These are phyloP conservation scores for Falciphora oryzae DNA, from an alignment of 2,329 filamentous ascomycete species.

Conservation along the genomic window DNA sequence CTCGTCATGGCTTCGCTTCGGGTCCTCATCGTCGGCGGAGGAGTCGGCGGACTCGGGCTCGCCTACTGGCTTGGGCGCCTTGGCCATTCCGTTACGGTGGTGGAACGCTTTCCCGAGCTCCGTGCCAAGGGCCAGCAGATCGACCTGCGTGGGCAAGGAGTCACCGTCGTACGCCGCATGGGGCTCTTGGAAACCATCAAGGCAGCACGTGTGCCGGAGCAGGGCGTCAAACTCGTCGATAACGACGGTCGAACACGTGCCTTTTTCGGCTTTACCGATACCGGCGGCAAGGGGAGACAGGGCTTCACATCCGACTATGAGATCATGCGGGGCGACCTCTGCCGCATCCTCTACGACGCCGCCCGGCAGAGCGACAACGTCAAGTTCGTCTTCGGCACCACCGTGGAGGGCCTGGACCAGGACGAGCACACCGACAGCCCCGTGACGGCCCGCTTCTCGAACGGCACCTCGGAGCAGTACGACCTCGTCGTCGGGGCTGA, in stretches of 20 bases:
- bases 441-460: slow-evolving; percentile 28
- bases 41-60: slow-evolving; percentile 38
- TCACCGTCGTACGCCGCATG: slow-evolving; percentile 32
- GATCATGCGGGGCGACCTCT: slow-evolving; percentile 54
- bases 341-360: slow-evolving; percentile 40
- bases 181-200: slow-evolving; percentile 32
- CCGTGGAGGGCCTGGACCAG: slow-evolving; percentile 23
- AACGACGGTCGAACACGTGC: slow-evolving; percentile 29
- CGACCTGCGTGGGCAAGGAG: slow-evolving; percentile 37
- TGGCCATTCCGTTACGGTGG: slow-evolving; percentile 33
- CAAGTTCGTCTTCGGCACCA: slow-evolving; percentile 22
- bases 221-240: slow-evolving; percentile 42
- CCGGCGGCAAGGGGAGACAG: slow-evolving; percentile 34
- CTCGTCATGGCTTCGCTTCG: slow-evolving; percentile 27
- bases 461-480: slow-evolving; percentile 35
- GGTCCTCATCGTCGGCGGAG: slow-evolving; percentile 43
- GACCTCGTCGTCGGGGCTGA: slow-evolving; percentile 51
- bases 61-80: slow-evolving; percentile 35
- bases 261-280: slow-evolving; percentile 32
- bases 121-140: slow-evolving; percentile 38
- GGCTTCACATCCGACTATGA: slow-evolving; percentile 50
- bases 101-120: slow-evolving; percentile 33
- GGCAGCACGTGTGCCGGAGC: slow-evolving; percentile 36
- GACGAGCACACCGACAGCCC: slow-evolving; percentile 12
- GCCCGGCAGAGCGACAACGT: slow-evolving; percentile 22